These are phyloP conservation scores for Heliamphora pulchella DNA, from an alignment of 179 eudicot species.

Conservation along the genomic window DNA sequence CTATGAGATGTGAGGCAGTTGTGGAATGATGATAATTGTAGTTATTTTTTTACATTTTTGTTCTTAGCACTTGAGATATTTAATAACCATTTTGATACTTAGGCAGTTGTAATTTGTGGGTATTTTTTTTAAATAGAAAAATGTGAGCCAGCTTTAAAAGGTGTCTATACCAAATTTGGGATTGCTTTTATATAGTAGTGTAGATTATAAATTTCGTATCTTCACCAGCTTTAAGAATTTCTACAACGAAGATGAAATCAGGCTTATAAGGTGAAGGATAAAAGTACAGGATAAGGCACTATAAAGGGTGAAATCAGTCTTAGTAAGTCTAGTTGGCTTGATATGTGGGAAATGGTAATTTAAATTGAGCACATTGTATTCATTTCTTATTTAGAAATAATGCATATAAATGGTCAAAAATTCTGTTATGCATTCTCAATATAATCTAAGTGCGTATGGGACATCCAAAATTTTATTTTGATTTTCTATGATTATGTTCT, in stretches of 20 bases:
- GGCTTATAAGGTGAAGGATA: background rate
- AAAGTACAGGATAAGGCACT: background rate
- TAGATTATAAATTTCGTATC: background rate
- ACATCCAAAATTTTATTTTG: constrained; percentile 1
- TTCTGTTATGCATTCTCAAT: background rate
- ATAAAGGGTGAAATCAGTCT: background rate
- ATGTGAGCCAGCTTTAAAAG: too few species aligned
- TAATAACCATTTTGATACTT: too few species aligned
- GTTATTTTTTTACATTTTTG: too few species aligned
- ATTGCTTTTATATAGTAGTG: too few species aligned
- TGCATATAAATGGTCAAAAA: background rate
- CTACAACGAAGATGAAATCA: background rate
- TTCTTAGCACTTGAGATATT: too few species aligned
- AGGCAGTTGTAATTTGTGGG: too few species aligned
- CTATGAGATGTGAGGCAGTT: too few species aligned
- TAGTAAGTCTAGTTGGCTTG: background rate
- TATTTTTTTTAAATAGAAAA: too few species aligned
- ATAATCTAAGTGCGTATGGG: background rate
- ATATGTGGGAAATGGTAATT: background rate
- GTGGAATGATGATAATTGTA: too few species aligned
- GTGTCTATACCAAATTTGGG: too few species aligned
- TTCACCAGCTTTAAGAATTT: background rate
- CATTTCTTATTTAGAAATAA: background rate
- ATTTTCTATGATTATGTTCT: background rate
- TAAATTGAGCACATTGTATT: background rate